These are phyloP conservation scores for Phaseolus coccineus DNA, from an alignment of 331 rosid genomes.

Conservation along the genomic window DNA sequence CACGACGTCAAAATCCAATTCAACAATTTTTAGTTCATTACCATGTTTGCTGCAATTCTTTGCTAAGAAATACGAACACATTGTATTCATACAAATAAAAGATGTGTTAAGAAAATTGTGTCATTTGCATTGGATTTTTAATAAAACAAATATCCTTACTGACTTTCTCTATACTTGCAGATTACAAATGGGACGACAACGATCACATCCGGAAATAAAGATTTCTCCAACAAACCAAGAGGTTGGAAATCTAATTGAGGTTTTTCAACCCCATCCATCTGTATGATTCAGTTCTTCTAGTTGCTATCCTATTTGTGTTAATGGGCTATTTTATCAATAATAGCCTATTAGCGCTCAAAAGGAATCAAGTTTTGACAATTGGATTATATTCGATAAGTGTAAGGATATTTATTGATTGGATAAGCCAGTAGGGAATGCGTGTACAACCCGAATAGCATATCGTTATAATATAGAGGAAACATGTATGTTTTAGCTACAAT, in stretches of 20 bases:
- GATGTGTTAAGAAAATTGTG: background rate
- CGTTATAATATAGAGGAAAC: background rate
- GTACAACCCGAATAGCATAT: conserved; percentile 15
- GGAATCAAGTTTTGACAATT: conserved; percentile 21
- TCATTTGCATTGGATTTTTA: background rate
- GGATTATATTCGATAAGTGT: conserved; percentile 18
- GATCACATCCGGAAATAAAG: conserved; percentile 41
- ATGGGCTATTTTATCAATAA: conserved; percentile 20
- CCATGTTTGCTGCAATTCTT: background rate
- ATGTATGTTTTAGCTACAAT: background rate
- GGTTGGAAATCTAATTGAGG: conserved; percentile 51
- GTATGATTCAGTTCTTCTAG: conserved; percentile 27
- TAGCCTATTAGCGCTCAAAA: background rate
- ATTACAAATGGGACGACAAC: conserved; percentile 54
- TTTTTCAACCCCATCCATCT: conserved; percentile 29
- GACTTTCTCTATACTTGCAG: conserved; percentile 51
- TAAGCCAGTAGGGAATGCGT: background rate
- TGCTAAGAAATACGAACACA: background rate
- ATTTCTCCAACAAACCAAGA: conserved; percentile 40
- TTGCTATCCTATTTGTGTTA: conserved; percentile 26
- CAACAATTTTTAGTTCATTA: conserved; percentile 19
- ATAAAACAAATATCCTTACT: conserved; percentile 30
- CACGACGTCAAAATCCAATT: background rate
- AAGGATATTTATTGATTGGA: conserved; percentile 31
- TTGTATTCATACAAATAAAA: background rate